phyloP scores from a whole-genome alignment of 2,329 filamentous ascomycete species.

The Xylariaceae sp. region DNA sequence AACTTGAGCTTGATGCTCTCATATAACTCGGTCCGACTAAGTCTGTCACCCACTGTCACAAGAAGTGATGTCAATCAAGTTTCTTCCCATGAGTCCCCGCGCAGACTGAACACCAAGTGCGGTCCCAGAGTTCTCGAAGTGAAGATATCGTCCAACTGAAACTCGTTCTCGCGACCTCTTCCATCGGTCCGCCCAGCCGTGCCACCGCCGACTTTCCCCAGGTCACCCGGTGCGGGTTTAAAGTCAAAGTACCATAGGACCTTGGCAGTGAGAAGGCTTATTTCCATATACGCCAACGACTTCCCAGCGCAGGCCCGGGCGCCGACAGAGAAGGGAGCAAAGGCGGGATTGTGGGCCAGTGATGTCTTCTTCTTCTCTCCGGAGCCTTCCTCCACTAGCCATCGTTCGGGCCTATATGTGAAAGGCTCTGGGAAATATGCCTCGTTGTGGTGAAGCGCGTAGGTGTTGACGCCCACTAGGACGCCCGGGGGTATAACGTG shows the following conservation, averaged over 20 bases:
- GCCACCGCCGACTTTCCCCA: constrained; percentile 3
- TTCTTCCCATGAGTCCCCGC: constrained; percentile 5
- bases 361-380: neutral
- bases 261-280: neutral
- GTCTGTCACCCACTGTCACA: no score
- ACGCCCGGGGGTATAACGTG: neutral
- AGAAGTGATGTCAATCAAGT: no score
- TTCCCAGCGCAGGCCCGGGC: constrained; percentile 3
- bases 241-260: constrained; percentile 9
- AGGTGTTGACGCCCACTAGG: neutral
- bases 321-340: constrained; percentile 1
- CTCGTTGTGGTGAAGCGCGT: constrained; percentile 5
- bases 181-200: neutral
- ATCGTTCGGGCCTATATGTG: neutral
- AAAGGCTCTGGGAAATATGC: constrained; percentile 4
- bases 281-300: constrained; percentile 7
- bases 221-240: neutral
- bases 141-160: constrained; percentile 9
- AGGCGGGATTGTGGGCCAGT: constrained; percentile 1
- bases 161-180: constrained; percentile 5
- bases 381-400: neutral
- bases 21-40: no score
- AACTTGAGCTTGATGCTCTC: no score
- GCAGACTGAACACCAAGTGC: constrained; percentile 1
- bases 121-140: constrained; percentile 6